Conservation (phyloP, 192 early-diverging fungal species). For the Dissophora ornata region DNA sequence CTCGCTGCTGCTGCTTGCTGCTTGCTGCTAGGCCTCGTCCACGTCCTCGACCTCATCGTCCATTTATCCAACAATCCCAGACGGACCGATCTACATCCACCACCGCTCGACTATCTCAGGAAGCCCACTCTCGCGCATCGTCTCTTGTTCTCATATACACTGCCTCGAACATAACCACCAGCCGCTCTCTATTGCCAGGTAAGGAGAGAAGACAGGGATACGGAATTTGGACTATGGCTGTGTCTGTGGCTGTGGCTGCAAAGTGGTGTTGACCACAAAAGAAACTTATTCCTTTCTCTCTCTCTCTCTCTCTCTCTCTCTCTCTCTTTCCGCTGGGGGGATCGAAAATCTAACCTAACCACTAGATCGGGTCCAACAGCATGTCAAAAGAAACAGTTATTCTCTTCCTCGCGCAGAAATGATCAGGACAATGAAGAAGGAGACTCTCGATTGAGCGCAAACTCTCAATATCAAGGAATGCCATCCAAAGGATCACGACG, state of each 20-base stretch:
- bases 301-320: background rate
- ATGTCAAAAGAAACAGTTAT: conserved; percentile 10
- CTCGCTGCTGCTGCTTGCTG: too few species aligned
- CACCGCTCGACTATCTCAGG: conserved; percentile 30
- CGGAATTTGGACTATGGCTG: too few species aligned
- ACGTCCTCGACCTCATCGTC: conserved; percentile 3
- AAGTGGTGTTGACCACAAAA: background rate
- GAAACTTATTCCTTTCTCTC: background rate
- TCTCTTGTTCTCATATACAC: conserved; percentile 23
- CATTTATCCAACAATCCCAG: conserved; percentile 28
- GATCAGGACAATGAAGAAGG: background rate
- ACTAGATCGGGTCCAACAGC: background rate
- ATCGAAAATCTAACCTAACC: too few species aligned
- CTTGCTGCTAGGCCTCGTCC: background rate
- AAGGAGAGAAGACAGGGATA: background rate
- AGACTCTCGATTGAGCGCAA: background rate
- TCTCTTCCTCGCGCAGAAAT: background rate
- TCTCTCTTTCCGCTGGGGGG: background rate
- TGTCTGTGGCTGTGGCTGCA: background rate
- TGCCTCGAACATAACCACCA: conserved; percentile 30
- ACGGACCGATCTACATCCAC: conserved; percentile 51
- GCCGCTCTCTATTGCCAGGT: background rate
- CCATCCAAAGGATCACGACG: background rate
- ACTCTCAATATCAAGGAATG: background rate
- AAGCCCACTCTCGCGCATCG: conserved; percentile 10